Conservation (phyloP, 805 yeast species). For the Torulaspora quercuum region DNA sequence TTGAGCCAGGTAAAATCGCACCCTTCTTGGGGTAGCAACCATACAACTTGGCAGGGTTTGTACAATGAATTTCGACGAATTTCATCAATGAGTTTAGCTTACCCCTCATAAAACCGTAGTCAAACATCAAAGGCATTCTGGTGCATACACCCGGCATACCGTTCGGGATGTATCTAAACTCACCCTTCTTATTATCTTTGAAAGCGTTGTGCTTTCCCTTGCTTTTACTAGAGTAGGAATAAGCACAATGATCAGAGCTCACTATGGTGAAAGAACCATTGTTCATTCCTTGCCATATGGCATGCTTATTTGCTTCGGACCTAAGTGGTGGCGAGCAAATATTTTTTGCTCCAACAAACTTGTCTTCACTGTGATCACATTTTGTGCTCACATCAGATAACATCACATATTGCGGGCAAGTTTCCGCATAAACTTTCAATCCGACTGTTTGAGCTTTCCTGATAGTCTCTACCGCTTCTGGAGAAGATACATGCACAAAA, state of each 20-base stretch:
- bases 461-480: constrained; percentile 41
- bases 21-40: constrained; percentile 45
- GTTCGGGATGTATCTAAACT: constrained; percentile 45
- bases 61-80: constrained; percentile 44
- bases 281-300: constrained; percentile 44
- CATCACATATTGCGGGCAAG: constrained; percentile 50
- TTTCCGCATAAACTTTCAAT: constrained; percentile 47
- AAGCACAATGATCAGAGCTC: constrained; percentile 48
- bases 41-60: constrained; percentile 47
- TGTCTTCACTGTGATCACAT: constrained; percentile 30
- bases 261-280: constrained; percentile 49
- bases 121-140: constrained; percentile 42
- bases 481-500: constrained; percentile 49
- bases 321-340: constrained; percentile 51
- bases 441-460: constrained; percentile 42
- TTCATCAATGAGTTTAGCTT: constrained; percentile 39
- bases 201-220: constrained; percentile 45
- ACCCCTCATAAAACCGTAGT: constrained; percentile 44
- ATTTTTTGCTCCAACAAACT: constrained; percentile 48
- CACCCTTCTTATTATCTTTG: constrained; percentile 37
- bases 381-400: constrained; percentile 40
- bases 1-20: constrained; percentile 41
- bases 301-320: constrained; percentile 36
- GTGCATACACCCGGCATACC: constrained; percentile 51
- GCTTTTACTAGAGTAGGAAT: constrained; percentile 39